A percentile compares a stretch with the other conserved stretches of the same genome.
phyloP scores from a whole-genome alignment of 2,329 filamentous ascomycete species.

The Monilinia laxa region DNA sequence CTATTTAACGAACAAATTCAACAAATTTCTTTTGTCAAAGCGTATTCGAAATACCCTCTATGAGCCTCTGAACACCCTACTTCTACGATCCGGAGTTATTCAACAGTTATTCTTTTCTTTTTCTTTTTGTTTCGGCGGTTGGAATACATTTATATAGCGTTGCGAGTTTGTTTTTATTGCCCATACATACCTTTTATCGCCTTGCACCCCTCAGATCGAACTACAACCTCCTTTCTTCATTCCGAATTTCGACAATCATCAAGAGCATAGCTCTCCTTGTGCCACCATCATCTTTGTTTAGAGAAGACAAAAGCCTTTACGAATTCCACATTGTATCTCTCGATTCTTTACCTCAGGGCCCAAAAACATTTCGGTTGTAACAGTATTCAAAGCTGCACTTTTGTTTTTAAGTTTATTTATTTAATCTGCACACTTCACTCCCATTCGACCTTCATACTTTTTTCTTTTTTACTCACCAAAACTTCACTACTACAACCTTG shows the following conservation, averaged over 20 bases:
- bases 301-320: constrained; percentile 42
- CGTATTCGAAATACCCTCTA: constrained; percentile 44
- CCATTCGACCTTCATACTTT: constrained; percentile 23
- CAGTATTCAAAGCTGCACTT: constrained; percentile 33
- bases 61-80: constrained; percentile 44
- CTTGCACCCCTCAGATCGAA: constrained; percentile 28
- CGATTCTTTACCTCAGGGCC: constrained; percentile 30
- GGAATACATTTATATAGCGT: constrained; percentile 43
- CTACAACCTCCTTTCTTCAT: constrained; percentile 27
- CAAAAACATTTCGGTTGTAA: constrained; percentile 40
- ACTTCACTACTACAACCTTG: constrained; percentile 24
- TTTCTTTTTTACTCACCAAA: constrained; percentile 2
- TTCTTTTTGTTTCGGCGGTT: constrained; percentile 33
- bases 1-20: constrained; percentile 45
- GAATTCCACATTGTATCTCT: constrained; percentile 35
- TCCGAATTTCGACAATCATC: constrained; percentile 28
- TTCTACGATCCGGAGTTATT: constrained; percentile 42
- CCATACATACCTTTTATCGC: constrained; percentile 27
- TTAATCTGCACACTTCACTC: constrained; percentile 31
- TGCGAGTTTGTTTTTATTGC: constrained; percentile 39
- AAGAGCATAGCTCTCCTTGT: constrained; percentile 36
- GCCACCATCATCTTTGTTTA: constrained; percentile 39
- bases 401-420: constrained; percentile 28
- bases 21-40: constrained; percentile 51
- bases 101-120: constrained; percentile 36